Conservation (phyloP, 2,329 filamentous ascomycete genomes). For the Colletotrichum eleusines region DNA sequence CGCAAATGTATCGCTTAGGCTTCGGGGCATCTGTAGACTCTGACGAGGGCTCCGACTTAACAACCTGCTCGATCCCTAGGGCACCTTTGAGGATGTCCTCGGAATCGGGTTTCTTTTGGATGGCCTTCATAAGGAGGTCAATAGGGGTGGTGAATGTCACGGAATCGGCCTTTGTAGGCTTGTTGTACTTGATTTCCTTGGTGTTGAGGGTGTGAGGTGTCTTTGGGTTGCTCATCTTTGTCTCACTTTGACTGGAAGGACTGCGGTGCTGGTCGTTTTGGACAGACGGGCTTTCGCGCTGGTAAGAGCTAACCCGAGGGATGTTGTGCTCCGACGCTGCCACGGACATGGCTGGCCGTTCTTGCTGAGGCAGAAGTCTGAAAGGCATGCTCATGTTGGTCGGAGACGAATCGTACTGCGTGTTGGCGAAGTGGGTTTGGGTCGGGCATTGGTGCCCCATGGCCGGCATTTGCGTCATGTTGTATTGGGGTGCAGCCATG, state of each 20-base stretch:
- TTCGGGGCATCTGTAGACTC: slow-evolving; percentile 31
- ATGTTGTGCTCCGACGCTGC: slow-evolving; percentile 30
- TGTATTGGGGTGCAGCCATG: slow-evolving; percentile 59
- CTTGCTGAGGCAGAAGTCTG: slow-evolving; percentile 46
- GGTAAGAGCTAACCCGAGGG: slow-evolving; percentile 36
- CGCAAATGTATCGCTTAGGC: slow-evolving; percentile 78
- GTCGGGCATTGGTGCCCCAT: slow-evolving; percentile 57
- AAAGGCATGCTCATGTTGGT: slow-evolving; percentile 51
- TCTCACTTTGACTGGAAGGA: slow-evolving; percentile 38
- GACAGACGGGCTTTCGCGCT: slow-evolving; percentile 25
- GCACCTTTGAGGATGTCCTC: slow-evolving; percentile 46
- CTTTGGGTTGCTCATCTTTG: slow-evolving; percentile 32
- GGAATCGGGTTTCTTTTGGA: slow-evolving; percentile 74
- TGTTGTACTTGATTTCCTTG: slow-evolving; percentile 60
- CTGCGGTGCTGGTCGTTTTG: slow-evolving; percentile 34
- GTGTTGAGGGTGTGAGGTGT: slow-evolving; percentile 45
- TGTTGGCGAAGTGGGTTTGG: slow-evolving; percentile 59
- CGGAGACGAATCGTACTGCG: slow-evolving; percentile 55
- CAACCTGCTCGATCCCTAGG: slow-evolving; percentile 36
- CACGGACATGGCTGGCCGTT: slow-evolving; percentile 45
- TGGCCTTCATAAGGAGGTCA: slow-evolving; percentile 88
- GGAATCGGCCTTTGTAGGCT: slow-evolving; percentile 60
- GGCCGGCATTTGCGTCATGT: slow-evolving; percentile 56
- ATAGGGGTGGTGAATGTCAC: slow-evolving; percentile 83
- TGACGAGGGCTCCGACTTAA: slow-evolving; percentile 36